Evolutionary conservation across 306 rosid genomes (phyloP), one percentile per base, ranked within the genome.

Genomic region (Potentilla sterilis): DNA sequence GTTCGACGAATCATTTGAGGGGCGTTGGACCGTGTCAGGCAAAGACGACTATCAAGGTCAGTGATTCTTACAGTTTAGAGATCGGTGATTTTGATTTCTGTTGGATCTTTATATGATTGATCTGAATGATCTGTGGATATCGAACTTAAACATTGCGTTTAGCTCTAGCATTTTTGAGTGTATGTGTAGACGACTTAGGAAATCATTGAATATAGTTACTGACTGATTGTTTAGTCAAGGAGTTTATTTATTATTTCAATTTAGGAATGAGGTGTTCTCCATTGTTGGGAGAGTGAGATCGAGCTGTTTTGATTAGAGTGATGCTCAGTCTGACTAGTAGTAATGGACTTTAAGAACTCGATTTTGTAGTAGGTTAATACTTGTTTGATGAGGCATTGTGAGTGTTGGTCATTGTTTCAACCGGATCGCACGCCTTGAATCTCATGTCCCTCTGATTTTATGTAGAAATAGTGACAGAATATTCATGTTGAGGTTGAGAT

Each of bases 1-100:
- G 9, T 93, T 93, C 76, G 97, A 91, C 21, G 93, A 89, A 69
- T 46, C 85, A 68, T 93, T 91, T 37, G 92, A 89, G 5, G 89
- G 88, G 14, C 89, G 96, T 9, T 93, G 98, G 98, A 79, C 85
- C 76, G 91, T 85, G 3, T 93, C 98, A 2, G 80, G 66, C 66
- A 93, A 91, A 81, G 92, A 85, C 2, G 98, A 91, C 0, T 93
- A 89, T 71, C 52, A 81, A 48, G 98, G 98, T 93, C 49, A 21
- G 43, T 64, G 11, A 35, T 75, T 71, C 14, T 40, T 14, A 70
- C 32, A 0, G 41, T 78, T 63, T 10, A 2, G 12, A 18, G 21
- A 62, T 65, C 47, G 47, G 19, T 65, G 21, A 58, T 0, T 63
- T 1, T 0, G 8, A 9, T 22, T 49, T 70, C 42, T 34, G 21